Percentiles rank a stretch among this genome's conserved stretches.
Evolutionary conservation across 129 eudicot genomes (phyloP).

Genomic region (Deinandra increscens): DNA sequence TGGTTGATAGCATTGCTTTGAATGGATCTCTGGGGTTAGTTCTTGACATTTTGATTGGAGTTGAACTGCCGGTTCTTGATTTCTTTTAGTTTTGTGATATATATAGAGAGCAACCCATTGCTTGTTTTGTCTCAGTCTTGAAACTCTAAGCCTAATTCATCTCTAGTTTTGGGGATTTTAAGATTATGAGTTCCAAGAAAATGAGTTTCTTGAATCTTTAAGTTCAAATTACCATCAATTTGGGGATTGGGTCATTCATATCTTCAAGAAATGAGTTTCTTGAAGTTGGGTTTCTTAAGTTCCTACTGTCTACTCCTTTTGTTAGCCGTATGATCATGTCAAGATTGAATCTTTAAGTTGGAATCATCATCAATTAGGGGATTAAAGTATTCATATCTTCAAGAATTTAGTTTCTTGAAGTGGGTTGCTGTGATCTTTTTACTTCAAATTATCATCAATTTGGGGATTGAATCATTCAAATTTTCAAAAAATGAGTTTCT

Average conservation of each 20-base stretch:
- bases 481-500: neutral
- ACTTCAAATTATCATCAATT: neutral
- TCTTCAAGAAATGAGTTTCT: neutral
- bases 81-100: neutral
- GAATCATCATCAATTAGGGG: neutral
- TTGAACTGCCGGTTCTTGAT: neutral
- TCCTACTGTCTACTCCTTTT: neutral
- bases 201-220: conserved; percentile 11
- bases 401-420: neutral
- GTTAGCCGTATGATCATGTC: neutral
- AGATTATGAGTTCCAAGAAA: neutral
- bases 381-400: neutral
- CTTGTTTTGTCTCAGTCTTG: conserved; percentile 11
- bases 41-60: conserved; percentile 12
- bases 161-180: neutral
- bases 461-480: neutral
- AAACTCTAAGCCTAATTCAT: conserved; percentile 7
- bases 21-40: neutral
- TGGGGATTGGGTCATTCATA: too few relatives aligned
- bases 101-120: too few relatives aligned
- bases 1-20: neutral
- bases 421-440: neutral
- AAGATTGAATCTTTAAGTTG: conserved; percentile 20
- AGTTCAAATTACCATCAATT: neutral
- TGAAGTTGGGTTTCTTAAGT: conserved; percentile 1